phyloP scores from a whole-genome alignment of 2,329 filamentous ascomycete genomes.

The Epichloe hybrida region DNA sequence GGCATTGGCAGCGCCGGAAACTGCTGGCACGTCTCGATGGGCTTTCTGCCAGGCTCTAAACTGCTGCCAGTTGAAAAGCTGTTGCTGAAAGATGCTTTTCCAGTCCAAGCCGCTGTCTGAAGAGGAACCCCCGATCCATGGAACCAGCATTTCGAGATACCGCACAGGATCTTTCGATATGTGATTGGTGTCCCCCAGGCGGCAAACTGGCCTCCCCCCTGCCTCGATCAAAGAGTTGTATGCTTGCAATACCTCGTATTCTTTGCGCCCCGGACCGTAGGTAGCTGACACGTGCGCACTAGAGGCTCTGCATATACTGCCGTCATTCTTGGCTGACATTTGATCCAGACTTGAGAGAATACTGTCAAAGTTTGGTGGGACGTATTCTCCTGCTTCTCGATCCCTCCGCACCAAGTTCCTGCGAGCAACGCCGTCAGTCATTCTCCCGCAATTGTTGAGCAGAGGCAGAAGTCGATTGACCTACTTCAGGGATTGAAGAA shows the following conservation, averaged over 20 bases:
- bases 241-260: conserved; percentile 3
- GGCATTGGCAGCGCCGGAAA: neutral
- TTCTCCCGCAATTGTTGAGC: neutral
- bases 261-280: conserved; percentile 3
- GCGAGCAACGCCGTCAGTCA: neutral
- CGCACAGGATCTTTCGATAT: conserved; percentile 2
- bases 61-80: conserved; percentile 3
- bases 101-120: neutral
- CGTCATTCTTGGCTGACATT: conserved; percentile 5
- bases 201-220: conserved; percentile 4
- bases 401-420: conserved; percentile 3
- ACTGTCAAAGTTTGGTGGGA: conserved; percentile 3
- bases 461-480: neutral
- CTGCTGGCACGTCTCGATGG: neutral
- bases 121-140: neutral
- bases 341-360: conserved; percentile 4
- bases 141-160: neutral
- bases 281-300: neutral
- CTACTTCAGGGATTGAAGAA: conserved; percentile 5
- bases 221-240: conserved; percentile 2
- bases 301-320: neutral
- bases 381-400: conserved; percentile 2
- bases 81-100: conserved; percentile 3
- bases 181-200: neutral
- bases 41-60: conserved; percentile 3